Evolutionary conservation across 768 basidiomycete genomes (phyloP).

Genomic region (Zangia roseola): DNA sequence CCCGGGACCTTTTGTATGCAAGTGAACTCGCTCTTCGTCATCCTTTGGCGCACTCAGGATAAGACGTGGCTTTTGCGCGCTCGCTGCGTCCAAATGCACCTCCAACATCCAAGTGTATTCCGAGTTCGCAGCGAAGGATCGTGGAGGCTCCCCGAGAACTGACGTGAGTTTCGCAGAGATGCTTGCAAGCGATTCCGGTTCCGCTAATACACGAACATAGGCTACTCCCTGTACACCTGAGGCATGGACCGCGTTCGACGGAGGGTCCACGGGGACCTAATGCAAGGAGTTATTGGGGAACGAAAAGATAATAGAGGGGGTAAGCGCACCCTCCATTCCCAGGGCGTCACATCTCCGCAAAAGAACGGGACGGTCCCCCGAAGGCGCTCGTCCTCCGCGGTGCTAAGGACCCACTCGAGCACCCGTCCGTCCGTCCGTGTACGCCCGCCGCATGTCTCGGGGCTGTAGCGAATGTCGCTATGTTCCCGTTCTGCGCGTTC

Average conservation of each 20-base stretch:
- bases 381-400: conserved; percentile 28
- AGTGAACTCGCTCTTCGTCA: conserved; percentile 35
- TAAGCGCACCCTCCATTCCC: conserved; percentile 50
- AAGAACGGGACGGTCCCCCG: conserved; percentile 60
- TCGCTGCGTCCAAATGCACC: conserved; percentile 22
- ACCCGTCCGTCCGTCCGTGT: conserved; percentile 52
- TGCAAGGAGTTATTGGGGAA: neutral
- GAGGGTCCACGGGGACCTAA: conserved; percentile 51
- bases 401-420: conserved; percentile 58
- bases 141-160: conserved; percentile 45
- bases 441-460: conserved; percentile 54
- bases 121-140: conserved; percentile 16
- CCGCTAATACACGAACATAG: conserved; percentile 44
- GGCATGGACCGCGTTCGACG: conserved; percentile 48
- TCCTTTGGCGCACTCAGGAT: conserved; percentile 37
- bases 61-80: conserved; percentile 26
- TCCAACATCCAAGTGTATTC: conserved; percentile 45
- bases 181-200: conserved; percentile 25
- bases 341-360: conserved; percentile 69
- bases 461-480: conserved; percentile 40
- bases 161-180: conserved; percentile 43
- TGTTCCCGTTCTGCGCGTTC: conserved; percentile 41
- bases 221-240: conserved; percentile 51
- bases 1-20: conserved; percentile 31
- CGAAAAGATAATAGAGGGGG: neutral